Conservation (phyloP, 768 basidiomycete genomes). For the Auricularia sp. region DNA sequence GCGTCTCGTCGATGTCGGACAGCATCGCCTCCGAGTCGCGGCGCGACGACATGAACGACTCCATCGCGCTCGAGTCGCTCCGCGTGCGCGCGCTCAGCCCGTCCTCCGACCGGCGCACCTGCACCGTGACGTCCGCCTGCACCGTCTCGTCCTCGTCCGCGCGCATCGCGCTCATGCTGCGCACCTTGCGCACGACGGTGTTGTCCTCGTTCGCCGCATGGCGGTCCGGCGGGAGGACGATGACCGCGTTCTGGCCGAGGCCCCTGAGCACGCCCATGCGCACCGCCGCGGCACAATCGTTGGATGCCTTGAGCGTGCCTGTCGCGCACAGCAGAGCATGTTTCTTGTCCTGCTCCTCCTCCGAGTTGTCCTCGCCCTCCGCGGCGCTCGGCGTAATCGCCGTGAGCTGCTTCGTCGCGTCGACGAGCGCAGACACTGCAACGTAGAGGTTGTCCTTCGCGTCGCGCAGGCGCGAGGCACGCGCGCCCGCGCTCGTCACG, state of each 20-base stretch:
- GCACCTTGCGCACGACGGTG: conserved; percentile 19
- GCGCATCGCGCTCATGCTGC: conserved; percentile 28
- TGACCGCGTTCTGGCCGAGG: conserved; percentile 48
- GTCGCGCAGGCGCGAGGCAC: conserved; percentile 50
- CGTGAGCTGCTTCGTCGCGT: conserved; percentile 28
- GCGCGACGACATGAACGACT: background rate
- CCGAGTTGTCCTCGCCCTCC: background rate
- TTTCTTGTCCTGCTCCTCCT: conserved; percentile 65
- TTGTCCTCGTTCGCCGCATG: conserved; percentile 28
- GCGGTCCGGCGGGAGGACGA: conserved; percentile 47
- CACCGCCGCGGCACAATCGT: conserved; percentile 80
- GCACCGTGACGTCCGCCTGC: conserved; percentile 22
- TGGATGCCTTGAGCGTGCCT: conserved; percentile 73
- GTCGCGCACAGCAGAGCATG: conserved; percentile 77
- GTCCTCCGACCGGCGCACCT: background rate
- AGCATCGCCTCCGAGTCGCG: background rate
- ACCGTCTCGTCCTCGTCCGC: conserved; percentile 59
- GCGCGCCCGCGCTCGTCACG: conserved; percentile 54
- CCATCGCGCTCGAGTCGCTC: background rate
- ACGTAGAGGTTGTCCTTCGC: conserved; percentile 78
- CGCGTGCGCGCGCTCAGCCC: background rate
- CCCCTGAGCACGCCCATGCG: conserved; percentile 68
- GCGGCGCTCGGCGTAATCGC: conserved; percentile 36
- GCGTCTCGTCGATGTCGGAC: conserved; percentile 1
- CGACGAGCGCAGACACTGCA: conserved; percentile 76